Evolutionary conservation across 371 early-diverging fungal genomes (phyloP).

Genomic region (Mucor sp.): DNA sequence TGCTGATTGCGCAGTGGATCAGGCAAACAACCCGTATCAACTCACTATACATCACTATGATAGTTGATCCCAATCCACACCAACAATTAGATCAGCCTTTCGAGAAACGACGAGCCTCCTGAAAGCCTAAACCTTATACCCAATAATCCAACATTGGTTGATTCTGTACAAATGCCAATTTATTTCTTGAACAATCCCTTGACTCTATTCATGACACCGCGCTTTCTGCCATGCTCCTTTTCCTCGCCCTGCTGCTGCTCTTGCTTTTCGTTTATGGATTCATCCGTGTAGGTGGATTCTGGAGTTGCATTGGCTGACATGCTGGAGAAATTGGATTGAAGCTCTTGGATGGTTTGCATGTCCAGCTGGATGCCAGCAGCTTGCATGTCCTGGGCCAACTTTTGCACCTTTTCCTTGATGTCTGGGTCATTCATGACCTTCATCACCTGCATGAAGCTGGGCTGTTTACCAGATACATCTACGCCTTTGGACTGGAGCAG

Average conservation of each 20-base stretch:
- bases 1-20: background rate
- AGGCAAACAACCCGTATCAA: background rate
- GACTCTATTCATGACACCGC: constrained; percentile 30
- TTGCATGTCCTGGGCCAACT: constrained; percentile 37
- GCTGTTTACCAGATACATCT: constrained; percentile 31
- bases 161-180: background rate
- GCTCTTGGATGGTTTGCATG: constrained; percentile 39
- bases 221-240: constrained; percentile 17
- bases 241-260: constrained; percentile 9
- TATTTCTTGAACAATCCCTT: constrained; percentile 47
- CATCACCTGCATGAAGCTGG: constrained; percentile 39
- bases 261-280: background rate
- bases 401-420: constrained; percentile 26
- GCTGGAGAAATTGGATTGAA: constrained; percentile 27
- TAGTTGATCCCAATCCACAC: background rate
- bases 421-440: constrained; percentile 50
- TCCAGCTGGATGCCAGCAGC: constrained; percentile 47
- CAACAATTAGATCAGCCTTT: too few species aligned
- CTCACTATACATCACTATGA: background rate
- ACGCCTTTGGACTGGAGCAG: constrained; percentile 40
- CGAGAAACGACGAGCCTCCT: background rate
- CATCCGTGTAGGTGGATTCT: background rate
- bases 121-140: background rate
- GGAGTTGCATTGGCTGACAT: background rate
- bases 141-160: background rate